Conservation (phyloP, 2,329 filamentous ascomycete species). For the Colletotrichum orchidophilum region DNA sequence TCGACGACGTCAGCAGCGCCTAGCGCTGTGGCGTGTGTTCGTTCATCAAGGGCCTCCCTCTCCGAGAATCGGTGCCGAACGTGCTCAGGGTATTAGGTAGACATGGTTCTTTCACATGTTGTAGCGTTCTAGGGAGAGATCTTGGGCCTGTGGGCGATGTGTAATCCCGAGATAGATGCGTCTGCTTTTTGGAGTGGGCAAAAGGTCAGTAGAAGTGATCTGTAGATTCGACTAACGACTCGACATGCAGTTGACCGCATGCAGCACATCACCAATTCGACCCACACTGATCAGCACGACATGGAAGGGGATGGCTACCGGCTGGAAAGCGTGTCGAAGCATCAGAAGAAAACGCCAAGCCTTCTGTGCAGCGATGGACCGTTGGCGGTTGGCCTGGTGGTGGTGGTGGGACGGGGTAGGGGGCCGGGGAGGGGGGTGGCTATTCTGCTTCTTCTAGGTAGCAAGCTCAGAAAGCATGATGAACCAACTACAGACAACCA, state of each 20-base stretch:
- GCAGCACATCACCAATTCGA: neutral
- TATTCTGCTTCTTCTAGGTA: neutral
- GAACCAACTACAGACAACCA: neutral
- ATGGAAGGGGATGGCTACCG: neutral
- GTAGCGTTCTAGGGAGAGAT: neutral
- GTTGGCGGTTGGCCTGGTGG: neutral
- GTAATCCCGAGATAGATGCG: neutral
- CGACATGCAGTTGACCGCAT: neutral
- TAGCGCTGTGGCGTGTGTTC: neutral
- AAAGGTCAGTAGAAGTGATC: neutral
- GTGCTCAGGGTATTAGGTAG: neutral
- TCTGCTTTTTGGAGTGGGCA: neutral
- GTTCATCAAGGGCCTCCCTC: neutral
- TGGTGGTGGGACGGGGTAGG: neutral
- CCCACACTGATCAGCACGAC: neutral
- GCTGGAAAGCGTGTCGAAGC: neutral
- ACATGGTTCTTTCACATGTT: neutral
- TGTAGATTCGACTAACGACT: neutral
- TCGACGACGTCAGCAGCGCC: neutral
- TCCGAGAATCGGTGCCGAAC: neutral
- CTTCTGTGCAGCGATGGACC: constrained; percentile 8
- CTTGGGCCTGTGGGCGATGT: neutral
- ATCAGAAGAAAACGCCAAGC: constrained; percentile 14
- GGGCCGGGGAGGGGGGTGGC: neutral
- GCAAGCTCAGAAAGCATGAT: neutral